phyloP scores from a whole-genome alignment of 352 stramenopile genomes.

The Phytopythium litorale region DNA sequence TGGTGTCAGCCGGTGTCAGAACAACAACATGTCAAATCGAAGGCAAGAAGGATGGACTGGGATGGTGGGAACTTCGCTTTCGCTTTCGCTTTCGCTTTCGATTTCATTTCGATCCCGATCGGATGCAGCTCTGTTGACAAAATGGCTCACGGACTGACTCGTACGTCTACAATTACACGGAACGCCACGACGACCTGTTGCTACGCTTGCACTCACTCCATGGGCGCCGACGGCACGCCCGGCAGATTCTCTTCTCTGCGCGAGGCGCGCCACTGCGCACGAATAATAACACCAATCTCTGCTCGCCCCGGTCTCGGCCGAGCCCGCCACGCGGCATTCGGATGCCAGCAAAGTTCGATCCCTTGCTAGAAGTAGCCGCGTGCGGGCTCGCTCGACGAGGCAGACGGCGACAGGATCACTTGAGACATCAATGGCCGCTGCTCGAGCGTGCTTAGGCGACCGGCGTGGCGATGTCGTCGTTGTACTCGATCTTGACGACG shows the following conservation, averaged over 20 bases:
- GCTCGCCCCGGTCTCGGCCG: background rate
- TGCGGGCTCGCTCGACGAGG: background rate
- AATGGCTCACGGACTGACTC: background rate
- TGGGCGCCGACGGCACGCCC: background rate
- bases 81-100: too few relatives aligned
- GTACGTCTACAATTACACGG: background rate
- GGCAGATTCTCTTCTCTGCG: conserved; percentile 9
- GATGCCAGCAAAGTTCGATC: conserved; percentile 7
- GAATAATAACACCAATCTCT: conserved; percentile 2
- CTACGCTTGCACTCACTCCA: background rate
- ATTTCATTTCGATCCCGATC: too few relatives aligned
- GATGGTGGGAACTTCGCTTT: too few relatives aligned
- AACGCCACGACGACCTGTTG: background rate
- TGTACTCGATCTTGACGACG: conserved; percentile 21
- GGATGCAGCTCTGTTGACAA: too few relatives aligned
- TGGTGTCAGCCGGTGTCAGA: too few relatives aligned
- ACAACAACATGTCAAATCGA: too few relatives aligned
- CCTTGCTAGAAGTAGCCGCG: conserved; percentile 1
- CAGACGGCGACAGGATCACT: background rate
- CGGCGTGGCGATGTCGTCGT: conserved; percentile 28
- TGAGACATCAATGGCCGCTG: background rate
- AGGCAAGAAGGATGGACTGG: too few relatives aligned
- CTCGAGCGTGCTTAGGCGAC: conserved; percentile 7
- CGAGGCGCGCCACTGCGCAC: background rate
- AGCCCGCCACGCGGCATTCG: background rate